phyloP scores from a whole-genome alignment of 805 yeast genomes.

The Phaffomyces opuntiae region DNA sequence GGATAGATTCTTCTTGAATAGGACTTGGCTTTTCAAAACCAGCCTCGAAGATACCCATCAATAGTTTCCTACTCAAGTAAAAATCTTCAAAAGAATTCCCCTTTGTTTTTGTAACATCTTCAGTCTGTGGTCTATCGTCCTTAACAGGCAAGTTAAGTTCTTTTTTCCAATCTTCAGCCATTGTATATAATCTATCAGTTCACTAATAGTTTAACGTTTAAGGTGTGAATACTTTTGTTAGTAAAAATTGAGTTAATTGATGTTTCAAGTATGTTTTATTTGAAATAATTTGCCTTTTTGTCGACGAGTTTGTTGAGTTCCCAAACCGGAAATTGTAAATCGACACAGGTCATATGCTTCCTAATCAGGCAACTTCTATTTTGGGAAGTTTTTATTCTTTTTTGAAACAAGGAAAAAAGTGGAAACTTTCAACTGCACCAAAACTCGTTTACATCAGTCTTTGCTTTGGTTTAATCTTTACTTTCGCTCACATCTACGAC shows the following conservation, averaged over 20 bases:
- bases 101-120: conserved; percentile 86
- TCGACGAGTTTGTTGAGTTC: conserved; percentile 5
- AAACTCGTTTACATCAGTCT: no score
- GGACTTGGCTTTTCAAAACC: conserved; percentile 98
- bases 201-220: not conserved
- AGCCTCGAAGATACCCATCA: conserved; percentile 98
- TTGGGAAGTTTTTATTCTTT: not conserved
- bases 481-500: not conserved
- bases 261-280: not conserved
- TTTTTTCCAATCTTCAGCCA: conserved; percentile 66
- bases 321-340: conserved; percentile 1
- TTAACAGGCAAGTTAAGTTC: conserved; percentile 68
- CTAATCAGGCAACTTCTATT: not conserved
- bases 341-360: not conserved
- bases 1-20: conserved; percentile 94
- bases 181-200: conserved; percentile 5
- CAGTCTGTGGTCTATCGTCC: conserved; percentile 95
- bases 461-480: not conserved
- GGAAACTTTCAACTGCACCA: no score
- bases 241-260: no score
- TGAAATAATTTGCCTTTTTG: not conserved
- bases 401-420: no score
- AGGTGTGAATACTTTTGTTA: not conserved
- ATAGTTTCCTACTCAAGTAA: conserved; percentile 80
- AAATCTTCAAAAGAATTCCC: conserved; percentile 92